These are phyloP conservation scores for Paraphaeosphaeria sporulosa DNA, from an alignment of 2,329 filamentous ascomycete genomes.

Conservation along the genomic window DNA sequence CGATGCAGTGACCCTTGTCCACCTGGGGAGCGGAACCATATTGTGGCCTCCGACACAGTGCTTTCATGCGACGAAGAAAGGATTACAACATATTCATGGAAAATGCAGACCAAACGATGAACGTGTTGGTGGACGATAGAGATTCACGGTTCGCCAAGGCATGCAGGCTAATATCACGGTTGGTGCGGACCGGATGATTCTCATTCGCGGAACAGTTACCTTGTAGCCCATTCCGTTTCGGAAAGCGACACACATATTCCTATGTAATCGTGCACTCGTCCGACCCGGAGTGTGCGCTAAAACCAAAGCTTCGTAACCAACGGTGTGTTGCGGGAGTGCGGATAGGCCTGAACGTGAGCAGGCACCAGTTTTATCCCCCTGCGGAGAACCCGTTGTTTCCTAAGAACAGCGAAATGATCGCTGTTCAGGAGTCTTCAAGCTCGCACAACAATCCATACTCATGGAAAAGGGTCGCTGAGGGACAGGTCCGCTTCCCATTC, in stretches of 20 bases:
- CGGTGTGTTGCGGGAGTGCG: not conserved
- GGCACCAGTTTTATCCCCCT: not conserved
- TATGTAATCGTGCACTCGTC: not conserved
- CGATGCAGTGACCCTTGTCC: not conserved
- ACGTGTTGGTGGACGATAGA: not conserved
- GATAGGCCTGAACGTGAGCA: not conserved
- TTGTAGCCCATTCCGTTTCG: constrained; percentile 1
- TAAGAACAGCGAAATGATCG: not conserved
- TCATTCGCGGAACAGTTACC: constrained; percentile 11
- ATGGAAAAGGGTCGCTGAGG: not conserved
- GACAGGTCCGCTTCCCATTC: not conserved
- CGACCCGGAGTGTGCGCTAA: not conserved
- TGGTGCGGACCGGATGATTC: constrained; percentile 12
- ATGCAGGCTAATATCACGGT: constrained; percentile 15
- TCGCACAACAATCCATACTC: not conserved
- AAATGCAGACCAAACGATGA: not conserved
- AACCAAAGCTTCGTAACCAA: no score
- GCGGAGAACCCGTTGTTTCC: not conserved
- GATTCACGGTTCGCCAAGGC: constrained; percentile 12
- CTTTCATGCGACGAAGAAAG: not conserved
- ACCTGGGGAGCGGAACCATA: constrained; percentile 7
- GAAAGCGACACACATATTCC: not conserved
- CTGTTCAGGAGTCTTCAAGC: not conserved
- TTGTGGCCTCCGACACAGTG: constrained; percentile 8
- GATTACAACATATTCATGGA: not conserved